Percentiles rank a stretch among this genome's conserved stretches.
These are phyloP conservation scores for Jaltomata sinuosa DNA, from an alignment of 257 asterid species.

Conservation along the genomic window DNA sequence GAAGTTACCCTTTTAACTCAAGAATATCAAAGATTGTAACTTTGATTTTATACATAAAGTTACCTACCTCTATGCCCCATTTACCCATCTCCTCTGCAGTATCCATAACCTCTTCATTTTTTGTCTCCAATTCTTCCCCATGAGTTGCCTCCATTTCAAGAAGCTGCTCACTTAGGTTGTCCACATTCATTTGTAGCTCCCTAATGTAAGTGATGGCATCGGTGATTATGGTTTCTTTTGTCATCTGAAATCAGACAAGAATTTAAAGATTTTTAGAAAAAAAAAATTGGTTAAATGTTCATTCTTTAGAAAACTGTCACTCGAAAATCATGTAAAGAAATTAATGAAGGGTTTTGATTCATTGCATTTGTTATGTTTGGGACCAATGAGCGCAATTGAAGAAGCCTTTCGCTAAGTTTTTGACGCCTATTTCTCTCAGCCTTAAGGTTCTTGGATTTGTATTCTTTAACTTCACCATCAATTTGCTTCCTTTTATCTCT, in stretches of 20 bases:
- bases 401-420: slow-evolving; percentile 60
- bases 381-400: slow-evolving; percentile 66
- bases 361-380: slow-evolving; percentile 82
- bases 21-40: not conserved
- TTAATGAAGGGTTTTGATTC: not conserved
- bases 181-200: slow-evolving; percentile 38
- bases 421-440: slow-evolving; percentile 73
- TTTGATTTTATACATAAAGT: not conserved
- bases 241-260: slow-evolving; percentile 45
- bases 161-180: slow-evolving; percentile 48
- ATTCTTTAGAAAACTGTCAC: not conserved
- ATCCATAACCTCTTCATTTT: not conserved
- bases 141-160: slow-evolving; percentile 32
- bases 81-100: slow-evolving; percentile 32
- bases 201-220: slow-evolving; percentile 72
- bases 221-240: slow-evolving; percentile 55
- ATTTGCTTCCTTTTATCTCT: slow-evolving; percentile 21
- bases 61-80: slow-evolving; percentile 37
- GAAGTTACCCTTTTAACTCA: not conserved
- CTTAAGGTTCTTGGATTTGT: slow-evolving; percentile 71
- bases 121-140: slow-evolving; percentile 7
- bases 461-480: slow-evolving; percentile 17
- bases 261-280: not conserved
- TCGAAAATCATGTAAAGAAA: not conserved
- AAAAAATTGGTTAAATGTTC: not conserved